A percentile compares a stretch with the other conserved stretches of the same genome.
These are phyloP conservation scores for Boletus rufocinnamomeus DNA, from an alignment of 768 basidiomycete genomes.

Conservation along the genomic window DNA sequence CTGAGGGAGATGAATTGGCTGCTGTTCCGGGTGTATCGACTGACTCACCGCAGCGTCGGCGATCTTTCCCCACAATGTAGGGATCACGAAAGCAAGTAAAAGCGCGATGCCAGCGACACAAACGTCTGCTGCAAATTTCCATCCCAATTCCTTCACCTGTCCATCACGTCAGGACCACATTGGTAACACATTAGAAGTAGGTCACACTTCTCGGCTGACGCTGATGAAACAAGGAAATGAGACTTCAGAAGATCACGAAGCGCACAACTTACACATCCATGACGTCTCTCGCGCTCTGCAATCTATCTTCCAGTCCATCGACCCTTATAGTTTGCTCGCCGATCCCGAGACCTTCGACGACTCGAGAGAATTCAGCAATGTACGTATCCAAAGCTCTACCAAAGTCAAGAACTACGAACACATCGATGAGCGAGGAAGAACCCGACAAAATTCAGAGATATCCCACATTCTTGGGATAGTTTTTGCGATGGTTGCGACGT, in stretches of 20 bases:
- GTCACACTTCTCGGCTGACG: constrained; percentile 19
- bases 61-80: constrained; percentile 12
- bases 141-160: constrained; percentile 22
- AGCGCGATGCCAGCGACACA: constrained; percentile 17
- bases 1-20: neutral
- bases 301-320: neutral
- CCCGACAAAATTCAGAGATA: neutral
- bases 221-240: constrained; percentile 10
- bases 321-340: constrained; percentile 12
- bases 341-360: constrained; percentile 11
- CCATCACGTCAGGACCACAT: constrained; percentile 1
- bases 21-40: neutral
- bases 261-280: constrained; percentile 21
- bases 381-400: constrained; percentile 18
- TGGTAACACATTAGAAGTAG: neutral
- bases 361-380: constrained; percentile 15
- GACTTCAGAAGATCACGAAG: neutral
- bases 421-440: neutral
- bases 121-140: constrained; percentile 19
- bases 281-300: constrained; percentile 4
- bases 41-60: constrained; percentile 6
- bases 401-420: constrained; percentile 16
- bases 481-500: constrained; percentile 24
- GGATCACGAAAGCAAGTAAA: constrained; percentile 17
- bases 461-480: constrained; percentile 22